Evolutionary conservation across 805 yeast species (phyloP).

Genomic region (Saccharomycopsis fermentans): DNA sequence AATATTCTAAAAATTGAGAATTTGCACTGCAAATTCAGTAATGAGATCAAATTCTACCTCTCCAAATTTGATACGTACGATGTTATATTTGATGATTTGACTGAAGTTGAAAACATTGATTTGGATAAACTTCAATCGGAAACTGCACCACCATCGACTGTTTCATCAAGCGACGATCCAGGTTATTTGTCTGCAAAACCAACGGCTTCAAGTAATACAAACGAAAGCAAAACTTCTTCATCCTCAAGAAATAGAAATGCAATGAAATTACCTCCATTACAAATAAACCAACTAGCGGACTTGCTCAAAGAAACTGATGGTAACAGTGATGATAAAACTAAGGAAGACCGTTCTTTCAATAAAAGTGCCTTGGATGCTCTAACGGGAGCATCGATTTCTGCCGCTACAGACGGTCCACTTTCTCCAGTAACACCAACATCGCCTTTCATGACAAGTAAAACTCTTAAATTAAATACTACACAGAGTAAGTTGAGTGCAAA

Average conservation of each 20-base stretch:
- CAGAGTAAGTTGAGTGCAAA: constrained; percentile 1
- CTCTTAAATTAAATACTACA: background rate
- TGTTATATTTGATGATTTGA: constrained; percentile 14
- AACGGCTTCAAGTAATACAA: background rate
- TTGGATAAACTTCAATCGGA: background rate
- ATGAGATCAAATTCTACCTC: constrained; percentile 13
- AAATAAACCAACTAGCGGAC: background rate
- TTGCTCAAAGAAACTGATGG: background rate
- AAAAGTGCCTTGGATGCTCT: constrained; percentile 12
- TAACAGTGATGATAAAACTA: background rate
- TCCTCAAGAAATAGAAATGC: background rate
- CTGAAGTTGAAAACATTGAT: constrained; percentile 10
- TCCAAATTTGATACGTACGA: constrained; percentile 16
- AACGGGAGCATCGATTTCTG: constrained; percentile 4
- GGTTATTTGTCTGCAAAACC: background rate
- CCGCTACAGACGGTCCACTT: constrained; percentile 3
- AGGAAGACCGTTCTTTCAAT: constrained; percentile 3
- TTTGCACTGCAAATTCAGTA: background rate
- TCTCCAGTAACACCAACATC: constrained; percentile 19
- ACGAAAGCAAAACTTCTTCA: background rate
- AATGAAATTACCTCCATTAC: background rate
- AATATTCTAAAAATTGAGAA: background rate
- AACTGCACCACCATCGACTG: background rate
- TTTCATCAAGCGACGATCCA: background rate
- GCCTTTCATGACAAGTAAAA: constrained; percentile 7